phyloP scores from a whole-genome alignment of 305 asterid genomes.

The Salvia sclarea region DNA sequence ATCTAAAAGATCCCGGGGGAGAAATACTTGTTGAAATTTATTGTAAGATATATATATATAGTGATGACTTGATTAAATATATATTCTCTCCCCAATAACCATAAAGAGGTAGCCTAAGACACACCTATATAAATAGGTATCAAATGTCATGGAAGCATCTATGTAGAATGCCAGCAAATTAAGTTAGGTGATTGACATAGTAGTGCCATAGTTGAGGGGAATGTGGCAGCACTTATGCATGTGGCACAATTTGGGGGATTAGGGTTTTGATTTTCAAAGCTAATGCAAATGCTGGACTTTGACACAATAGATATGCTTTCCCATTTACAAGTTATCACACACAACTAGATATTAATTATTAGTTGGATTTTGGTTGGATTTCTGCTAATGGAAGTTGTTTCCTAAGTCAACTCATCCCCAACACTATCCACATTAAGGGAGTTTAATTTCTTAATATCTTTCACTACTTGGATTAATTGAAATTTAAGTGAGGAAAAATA shows the following conservation, averaged over 20 bases:
- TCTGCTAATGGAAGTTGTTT: conserved; percentile 28
- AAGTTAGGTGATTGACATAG: conserved; percentile 9
- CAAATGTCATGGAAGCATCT: conserved; percentile 11
- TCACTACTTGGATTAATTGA: not conserved
- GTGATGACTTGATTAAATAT: not conserved
- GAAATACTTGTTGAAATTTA: not conserved
- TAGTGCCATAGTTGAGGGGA: conserved; percentile 18
- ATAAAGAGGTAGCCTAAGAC: conserved; percentile 7
- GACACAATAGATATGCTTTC: conserved; percentile 4
- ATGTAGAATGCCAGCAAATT: conserved; percentile 25
- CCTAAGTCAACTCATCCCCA: conserved; percentile 34
- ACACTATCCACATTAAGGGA: not conserved
- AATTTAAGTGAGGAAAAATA: too few relatives aligned
- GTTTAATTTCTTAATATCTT: not conserved
- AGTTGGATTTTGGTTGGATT: conserved; percentile 35
- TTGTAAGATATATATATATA: not conserved
- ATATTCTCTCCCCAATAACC: not conserved
- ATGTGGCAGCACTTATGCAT: conserved; percentile 25
- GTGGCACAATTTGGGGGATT: conserved; percentile 35
- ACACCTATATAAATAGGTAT: not conserved
- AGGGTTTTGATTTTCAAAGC: conserved; percentile 10
- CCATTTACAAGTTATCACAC: conserved; percentile 30
- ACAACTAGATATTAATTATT: conserved; percentile 20
- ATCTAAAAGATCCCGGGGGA: not conserved
- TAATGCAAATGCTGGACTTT: not conserved